These are phyloP conservation scores for Leccinum obscurum DNA, from an alignment of 768 basidiomycete genomes.

Conservation along the genomic window DNA sequence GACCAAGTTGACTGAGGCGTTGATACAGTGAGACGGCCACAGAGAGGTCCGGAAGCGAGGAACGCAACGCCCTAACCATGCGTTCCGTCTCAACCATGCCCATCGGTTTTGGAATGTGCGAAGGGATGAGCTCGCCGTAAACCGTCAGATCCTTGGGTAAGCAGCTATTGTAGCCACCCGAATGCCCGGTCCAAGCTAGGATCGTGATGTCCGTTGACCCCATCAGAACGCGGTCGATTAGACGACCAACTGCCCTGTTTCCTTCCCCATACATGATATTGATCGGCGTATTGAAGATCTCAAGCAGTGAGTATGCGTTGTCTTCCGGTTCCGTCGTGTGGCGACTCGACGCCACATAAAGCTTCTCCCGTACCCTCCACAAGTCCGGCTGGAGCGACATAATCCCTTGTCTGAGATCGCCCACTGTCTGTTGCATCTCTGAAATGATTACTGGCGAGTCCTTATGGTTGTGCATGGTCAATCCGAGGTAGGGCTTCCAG, in stretches of 20 bases:
- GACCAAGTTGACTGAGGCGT: background rate
- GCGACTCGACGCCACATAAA: background rate
- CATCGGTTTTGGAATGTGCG: background rate
- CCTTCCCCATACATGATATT: background rate
- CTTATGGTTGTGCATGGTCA: background rate
- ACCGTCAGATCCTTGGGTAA: background rate
- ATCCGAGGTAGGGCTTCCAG: background rate
- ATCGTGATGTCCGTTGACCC: background rate
- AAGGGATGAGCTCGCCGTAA: background rate
- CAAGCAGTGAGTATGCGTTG: background rate
- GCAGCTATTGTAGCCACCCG: background rate
- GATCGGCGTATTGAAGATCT: background rate
- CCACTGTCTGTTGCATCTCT: background rate
- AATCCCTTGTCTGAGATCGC: background rate
- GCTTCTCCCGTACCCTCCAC: background rate
- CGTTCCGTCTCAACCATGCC: background rate
- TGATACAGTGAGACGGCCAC: background rate
- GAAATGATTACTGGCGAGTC: background rate
- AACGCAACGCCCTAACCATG: background rate
- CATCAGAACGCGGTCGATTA: background rate
- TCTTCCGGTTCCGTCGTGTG: background rate
- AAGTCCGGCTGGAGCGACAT: background rate
- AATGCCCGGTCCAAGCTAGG: background rate
- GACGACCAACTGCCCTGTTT: background rate
- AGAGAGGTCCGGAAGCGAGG: background rate